Evolutionary conservation across 2,329 filamentous ascomycete genomes (phyloP).

Genomic region (Clonostachys byssicola): DNA sequence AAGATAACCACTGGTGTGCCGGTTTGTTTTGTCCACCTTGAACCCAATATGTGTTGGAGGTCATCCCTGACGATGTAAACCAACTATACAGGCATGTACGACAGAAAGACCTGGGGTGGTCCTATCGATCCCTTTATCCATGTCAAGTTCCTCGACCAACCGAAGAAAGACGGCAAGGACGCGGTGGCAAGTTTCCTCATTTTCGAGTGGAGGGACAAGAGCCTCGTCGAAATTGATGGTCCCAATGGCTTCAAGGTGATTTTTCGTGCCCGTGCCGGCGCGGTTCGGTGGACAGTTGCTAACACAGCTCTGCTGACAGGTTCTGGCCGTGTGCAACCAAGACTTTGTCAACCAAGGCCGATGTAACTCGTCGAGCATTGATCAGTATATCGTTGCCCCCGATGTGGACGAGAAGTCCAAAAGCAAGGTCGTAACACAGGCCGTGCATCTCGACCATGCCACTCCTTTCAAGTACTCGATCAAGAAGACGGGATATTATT

Average conservation of each 20-base stretch:
- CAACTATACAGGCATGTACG: slow-evolving; percentile 76
- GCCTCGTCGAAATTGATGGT: slow-evolving; percentile 68
- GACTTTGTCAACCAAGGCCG: slow-evolving; percentile 62
- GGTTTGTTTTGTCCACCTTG: too few species aligned
- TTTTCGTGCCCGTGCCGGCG: not conserved
- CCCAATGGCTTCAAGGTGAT: slow-evolving; percentile 35
- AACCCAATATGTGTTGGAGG: slow-evolving; percentile 1
- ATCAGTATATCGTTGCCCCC: slow-evolving; percentile 76
- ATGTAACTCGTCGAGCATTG: slow-evolving; percentile 75
- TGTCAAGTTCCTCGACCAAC: slow-evolving; percentile 66
- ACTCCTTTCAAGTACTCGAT: slow-evolving; percentile 76
- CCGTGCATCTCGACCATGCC: slow-evolving; percentile 75
- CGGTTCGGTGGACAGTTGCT: not conserved
- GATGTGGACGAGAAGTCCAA: slow-evolving; percentile 71
- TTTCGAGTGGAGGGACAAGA: slow-evolving; percentile 89
- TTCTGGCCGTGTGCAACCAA: slow-evolving; percentile 66
- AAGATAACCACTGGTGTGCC: too few species aligned
- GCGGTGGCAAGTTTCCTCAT: slow-evolving; percentile 80
- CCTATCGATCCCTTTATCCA: slow-evolving; percentile 84
- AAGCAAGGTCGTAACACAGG: slow-evolving; percentile 72
- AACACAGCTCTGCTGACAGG: slow-evolving; percentile 12
- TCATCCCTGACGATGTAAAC: slow-evolving; percentile 7
- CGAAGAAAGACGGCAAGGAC: slow-evolving; percentile 55
- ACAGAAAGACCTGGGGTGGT: slow-evolving; percentile 82
- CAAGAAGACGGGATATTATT: slow-evolving; percentile 93